Evolutionary conservation across 805 yeast genomes (phyloP), one percentile per base, ranked within the genome.

Genomic region (Starmera amethionina): DNA sequence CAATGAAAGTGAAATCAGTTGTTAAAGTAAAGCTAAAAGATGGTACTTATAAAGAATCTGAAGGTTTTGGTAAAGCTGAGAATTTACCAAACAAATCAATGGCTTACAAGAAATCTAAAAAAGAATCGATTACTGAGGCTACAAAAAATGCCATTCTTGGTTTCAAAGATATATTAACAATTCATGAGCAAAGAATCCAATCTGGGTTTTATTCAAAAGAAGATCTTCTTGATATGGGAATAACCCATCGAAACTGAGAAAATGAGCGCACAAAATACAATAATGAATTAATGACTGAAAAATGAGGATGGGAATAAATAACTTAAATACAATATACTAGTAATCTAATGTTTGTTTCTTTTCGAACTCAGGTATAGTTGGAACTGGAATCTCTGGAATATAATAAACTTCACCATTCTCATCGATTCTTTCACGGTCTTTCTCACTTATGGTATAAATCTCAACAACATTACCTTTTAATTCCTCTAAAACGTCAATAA

Each of bases 51-150:
- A 87, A 80, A 41, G 93, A 82, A 52, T 83, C 82, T 44, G 68
- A 74, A 18, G 96, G 96, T 0, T 72, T 75, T 46, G 95, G 95
- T 6, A 73, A 71, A 38, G 72, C 76, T 18, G 85, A 79, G 30
- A 80, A 79, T 43, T 68, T 81, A 40, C 70, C 72, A 13, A 63
- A 68, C 8, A 79, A 75, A 54, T 81, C 82, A 2, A 73, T 75
- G 63, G 90, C 95, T 0, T 81, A 73, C 55, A 86, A 77, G 40
- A 87, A 84, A 54, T 82, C 94, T 42, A 79, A 77, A 56, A 84
- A 86, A 51, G 93, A 83, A 51, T 93, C 95, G 1, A 73, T 81
- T n/a, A 82, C 89, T 0, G 89, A 84, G 57, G 96, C 84, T 0
- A 60, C 82, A 42, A 88, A 87, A 59, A 67, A 93, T 38, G 80